Base-by-base conservation (phyloP, 2,329 filamentous ascomycete species). In the Monosporascus sp. region DNA sequence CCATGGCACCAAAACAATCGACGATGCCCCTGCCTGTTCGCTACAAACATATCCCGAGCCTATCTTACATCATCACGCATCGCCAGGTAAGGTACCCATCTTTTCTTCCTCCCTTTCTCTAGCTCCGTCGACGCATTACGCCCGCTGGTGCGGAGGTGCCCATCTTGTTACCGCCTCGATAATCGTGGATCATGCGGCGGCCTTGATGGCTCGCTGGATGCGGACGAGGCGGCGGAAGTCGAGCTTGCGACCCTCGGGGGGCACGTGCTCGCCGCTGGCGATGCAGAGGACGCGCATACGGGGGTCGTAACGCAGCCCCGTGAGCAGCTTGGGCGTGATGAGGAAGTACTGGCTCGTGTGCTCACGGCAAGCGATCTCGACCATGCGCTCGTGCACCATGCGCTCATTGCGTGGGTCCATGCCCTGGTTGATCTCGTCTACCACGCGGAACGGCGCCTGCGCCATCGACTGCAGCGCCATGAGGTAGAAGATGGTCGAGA, bases 401-500 rank as follows among this genome's bases (percentile, higher is more conserved):
- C 94, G 89, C 73, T 99, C 94, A 72, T 99, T 99, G 64, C 94
- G 87, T 44, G 93, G 94, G 70, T 99, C 94, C 94, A 99, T 99
- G 60, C 94, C 94, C 74, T 99, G 94, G 68, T 99, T 99, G 78
- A 99, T 99, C 75, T 99, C 94, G 72, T 99, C 94, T 55, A 99
- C 94, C 49, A 99, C 93, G 50, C 94, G 91, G 81, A 99, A 99
- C 1, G 94, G 94, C 3, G 92, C 91, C 64, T 91, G 88, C 17
- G 94, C 93, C 64, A 99, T 86, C 49, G 89, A 89, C 70, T 99
- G 94, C 26, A 99, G 82, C 5, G 94, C 91, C 92, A 99, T 97
- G 53, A 99, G 89, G 74, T 95, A 99, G 79, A 97, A 99, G 67
- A 97, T 96, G 16, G 94, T 99, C 22, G 91, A 96, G 22, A 99